phyloP scores from a whole-genome alignment of 352 stramenopile species.

The Globisporangium middletonii region DNA sequence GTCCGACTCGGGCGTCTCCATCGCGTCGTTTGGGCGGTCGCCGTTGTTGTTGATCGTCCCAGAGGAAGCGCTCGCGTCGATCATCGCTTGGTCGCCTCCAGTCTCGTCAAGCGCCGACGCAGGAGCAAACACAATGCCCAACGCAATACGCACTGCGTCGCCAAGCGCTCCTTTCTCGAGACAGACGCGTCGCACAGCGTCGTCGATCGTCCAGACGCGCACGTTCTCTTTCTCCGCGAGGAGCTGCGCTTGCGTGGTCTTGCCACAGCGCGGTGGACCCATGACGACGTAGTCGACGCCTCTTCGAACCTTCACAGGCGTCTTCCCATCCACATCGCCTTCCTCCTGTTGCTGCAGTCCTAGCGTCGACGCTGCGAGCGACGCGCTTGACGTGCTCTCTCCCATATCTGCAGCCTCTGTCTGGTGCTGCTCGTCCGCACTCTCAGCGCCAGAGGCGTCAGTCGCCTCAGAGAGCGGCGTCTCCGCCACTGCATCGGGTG shows the following conservation, averaged over 20 bases:
- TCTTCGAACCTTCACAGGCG: conserved; percentile 15
- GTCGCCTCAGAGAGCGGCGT: not conserved
- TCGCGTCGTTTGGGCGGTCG: conserved; percentile 7
- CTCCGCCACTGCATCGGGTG: conserved; percentile 1
- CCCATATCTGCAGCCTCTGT: not conserved
- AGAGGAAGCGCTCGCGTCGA: not conserved
- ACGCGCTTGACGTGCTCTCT: not conserved
- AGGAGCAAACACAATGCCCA: conserved; percentile 20
- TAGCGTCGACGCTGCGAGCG: not conserved
- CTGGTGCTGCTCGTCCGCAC: not conserved
- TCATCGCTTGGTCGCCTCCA: no score
- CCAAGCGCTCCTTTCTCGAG: conserved; percentile 34
- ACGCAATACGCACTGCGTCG: conserved; percentile 20
- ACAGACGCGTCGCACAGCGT: conserved; percentile 44
- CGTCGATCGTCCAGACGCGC: conserved; percentile 65
- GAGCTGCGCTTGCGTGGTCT: conserved; percentile 69
- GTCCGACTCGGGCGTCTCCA: conserved; percentile 18
- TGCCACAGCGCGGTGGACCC: conserved; percentile 69
- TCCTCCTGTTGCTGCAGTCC: not conserved
- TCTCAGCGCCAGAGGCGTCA: no score
- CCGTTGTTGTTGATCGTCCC: not conserved
- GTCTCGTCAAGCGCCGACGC: no score
- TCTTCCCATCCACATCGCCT: not conserved
- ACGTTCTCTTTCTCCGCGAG: conserved; percentile 74
- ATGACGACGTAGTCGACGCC: conserved; percentile 80